Percentiles rank a stretch among this genome's conserved stretches.
phyloP scores from a whole-genome alignment of 352 stramenopile genomes.

The Globisporangium cylindrosporum region DNA sequence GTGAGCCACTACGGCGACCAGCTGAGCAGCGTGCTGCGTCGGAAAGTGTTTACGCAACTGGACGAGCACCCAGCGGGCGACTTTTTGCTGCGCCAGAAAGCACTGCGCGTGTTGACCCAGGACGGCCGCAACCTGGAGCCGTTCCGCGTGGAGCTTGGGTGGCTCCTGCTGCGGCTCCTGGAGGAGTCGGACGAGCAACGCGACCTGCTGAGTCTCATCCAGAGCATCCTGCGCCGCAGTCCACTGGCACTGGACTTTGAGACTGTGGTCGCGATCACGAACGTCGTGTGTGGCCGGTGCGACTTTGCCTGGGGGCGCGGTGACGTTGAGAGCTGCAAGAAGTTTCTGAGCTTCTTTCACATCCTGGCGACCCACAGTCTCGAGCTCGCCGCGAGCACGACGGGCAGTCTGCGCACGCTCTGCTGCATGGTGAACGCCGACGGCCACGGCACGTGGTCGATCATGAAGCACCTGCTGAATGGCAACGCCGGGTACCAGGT shows the following conservation, averaged over 20 bases:
- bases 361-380: constrained; percentile 60
- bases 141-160: constrained; percentile 69
- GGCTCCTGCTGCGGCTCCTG: constrained; percentile 70
- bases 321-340: constrained; percentile 71
- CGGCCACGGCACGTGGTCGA: constrained; percentile 75
- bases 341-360: constrained; percentile 75
- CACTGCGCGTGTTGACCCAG: constrained; percentile 56
- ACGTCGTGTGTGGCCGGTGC: constrained; percentile 58
- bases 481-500: constrained; percentile 64
- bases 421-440: constrained; percentile 85
- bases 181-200: constrained; percentile 81
- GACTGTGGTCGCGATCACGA: constrained; percentile 68
- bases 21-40: constrained; percentile 38
- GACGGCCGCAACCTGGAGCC: constrained; percentile 65
- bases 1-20: constrained; percentile 54
- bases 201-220: constrained; percentile 70
- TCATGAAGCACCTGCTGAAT: constrained; percentile 78
- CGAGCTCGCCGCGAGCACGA: constrained; percentile 56
- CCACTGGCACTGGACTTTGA: constrained; percentile 53
- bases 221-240: constrained; percentile 66
- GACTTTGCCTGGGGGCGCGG: constrained; percentile 70
- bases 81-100: constrained; percentile 60
- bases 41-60: constrained; percentile 56
- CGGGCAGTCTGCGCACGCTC: constrained; percentile 63
- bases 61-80: constrained; percentile 34